A percentile compares a stretch with the other conserved stretches of the same genome.
Conservation (phyloP, 805 yeast genomes). For the Yarrowia osloensis region DNA sequence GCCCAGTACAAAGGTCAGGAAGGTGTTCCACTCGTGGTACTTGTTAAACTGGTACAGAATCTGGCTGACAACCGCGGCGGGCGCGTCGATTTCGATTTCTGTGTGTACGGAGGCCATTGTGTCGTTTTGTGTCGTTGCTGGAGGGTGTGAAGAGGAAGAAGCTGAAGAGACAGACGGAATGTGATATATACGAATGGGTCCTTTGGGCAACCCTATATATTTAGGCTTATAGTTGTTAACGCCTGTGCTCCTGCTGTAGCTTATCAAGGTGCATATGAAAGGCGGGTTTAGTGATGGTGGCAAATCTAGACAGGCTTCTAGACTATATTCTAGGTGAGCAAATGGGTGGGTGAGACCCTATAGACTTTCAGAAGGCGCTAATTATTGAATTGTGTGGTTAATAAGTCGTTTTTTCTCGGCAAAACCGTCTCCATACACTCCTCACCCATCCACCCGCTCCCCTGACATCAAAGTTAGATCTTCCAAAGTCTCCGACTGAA, state of each 20-base stretch:
- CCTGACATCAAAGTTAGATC: slow-evolving; percentile 1
- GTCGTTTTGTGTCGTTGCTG: too few species aligned
- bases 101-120: slow-evolving; percentile 10
- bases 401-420: too few species aligned
- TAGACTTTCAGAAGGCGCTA: too few species aligned
- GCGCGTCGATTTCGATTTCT: slow-evolving; percentile 19
- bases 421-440: background rate
- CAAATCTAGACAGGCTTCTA: background rate
- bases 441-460: too few species aligned
- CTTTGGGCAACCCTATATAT: background rate
- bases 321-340: too few species aligned
- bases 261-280: slow-evolving; percentile 10
- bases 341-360: too few species aligned
- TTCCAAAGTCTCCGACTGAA: background rate
- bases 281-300: background rate
- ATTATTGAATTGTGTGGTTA: too few species aligned
- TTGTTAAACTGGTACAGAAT: slow-evolving; percentile 24
- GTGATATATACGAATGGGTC: background rate
- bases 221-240: background rate
- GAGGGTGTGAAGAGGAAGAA: too few species aligned
- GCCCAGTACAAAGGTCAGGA: slow-evolving; percentile 3
- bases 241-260: background rate
- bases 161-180: background rate
- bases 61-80: slow-evolving; percentile 23
- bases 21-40: slow-evolving; percentile 25